A percentile compares a stretch with the other conserved stretches of the same genome.
Conservation (phyloP, 2,329 filamentous ascomycete species). For the Microdochium trichocladiopsis region DNA sequence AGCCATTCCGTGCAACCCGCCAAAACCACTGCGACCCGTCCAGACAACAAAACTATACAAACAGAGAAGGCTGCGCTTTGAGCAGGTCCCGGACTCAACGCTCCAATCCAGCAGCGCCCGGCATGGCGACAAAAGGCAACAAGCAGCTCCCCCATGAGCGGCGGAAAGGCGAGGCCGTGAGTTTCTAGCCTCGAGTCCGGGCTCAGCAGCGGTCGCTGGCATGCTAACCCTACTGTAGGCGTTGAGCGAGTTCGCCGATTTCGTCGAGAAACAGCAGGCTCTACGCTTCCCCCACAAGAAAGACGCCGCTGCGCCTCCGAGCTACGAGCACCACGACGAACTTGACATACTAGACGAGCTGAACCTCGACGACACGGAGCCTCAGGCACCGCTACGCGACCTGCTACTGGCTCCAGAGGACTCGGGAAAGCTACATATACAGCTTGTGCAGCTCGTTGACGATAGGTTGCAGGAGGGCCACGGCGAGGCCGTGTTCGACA, state of each 20-base stretch:
- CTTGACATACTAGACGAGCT: conserved; percentile 83
- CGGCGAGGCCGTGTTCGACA: conserved; percentile 84
- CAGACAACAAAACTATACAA: too few relatives aligned
- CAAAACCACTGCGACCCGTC: too few relatives aligned
- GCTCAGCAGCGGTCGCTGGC: background rate
- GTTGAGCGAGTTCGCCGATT: conserved; percentile 93
- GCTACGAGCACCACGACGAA: conserved; percentile 74
- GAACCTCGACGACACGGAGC: conserved; percentile 62
- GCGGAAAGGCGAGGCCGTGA: conserved; percentile 79
- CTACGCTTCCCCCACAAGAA: conserved; percentile 50
- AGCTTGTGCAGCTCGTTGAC: conserved; percentile 59
- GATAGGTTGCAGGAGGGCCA: conserved; percentile 73
- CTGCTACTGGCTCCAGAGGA: conserved; percentile 57
- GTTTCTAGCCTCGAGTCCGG: conserved; percentile 12
- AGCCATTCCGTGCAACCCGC: too few relatives aligned
- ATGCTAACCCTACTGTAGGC: conserved; percentile 44
- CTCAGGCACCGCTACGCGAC: conserved; percentile 64
- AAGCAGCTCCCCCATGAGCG: conserved; percentile 70
- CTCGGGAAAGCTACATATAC: conserved; percentile 52
- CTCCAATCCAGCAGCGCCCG: conserved; percentile 19
- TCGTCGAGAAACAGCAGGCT: conserved; percentile 89
- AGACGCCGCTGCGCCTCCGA: conserved; percentile 48
- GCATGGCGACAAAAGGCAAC: conserved; percentile 46
- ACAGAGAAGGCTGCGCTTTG: too few relatives aligned
- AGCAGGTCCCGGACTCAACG: background rate